These are phyloP conservation scores for Starmerella apis DNA, from an alignment of 805 yeast species.

Conservation along the genomic window DNA sequence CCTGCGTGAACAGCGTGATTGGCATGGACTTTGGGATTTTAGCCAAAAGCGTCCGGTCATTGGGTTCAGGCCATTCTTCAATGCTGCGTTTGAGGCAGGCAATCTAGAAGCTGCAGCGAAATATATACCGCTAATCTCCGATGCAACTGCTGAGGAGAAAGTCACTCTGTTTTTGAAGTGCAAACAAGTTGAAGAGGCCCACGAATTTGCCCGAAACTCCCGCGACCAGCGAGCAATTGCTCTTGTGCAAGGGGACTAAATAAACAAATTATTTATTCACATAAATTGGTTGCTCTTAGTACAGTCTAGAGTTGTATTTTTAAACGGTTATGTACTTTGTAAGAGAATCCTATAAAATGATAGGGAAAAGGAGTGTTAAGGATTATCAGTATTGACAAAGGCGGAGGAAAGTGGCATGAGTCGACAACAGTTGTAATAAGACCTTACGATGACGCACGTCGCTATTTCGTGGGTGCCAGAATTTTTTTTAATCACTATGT, in stretches of 20 bases:
- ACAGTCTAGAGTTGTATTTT: no score
- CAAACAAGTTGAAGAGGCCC: conserved; percentile 36
- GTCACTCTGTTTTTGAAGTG: conserved; percentile 36
- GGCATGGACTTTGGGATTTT: conserved; percentile 47
- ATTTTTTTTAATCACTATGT: no score
- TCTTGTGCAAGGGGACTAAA: background rate
- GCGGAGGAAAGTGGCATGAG: no score
- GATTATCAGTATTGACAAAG: no score
- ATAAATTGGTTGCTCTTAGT: no score
- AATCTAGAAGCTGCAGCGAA: conserved; percentile 49
- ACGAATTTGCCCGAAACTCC: conserved; percentile 28
- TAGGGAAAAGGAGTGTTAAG: no score
- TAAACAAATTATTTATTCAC: no score
- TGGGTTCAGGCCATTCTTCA: conserved; percentile 56
- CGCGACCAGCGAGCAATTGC: conserved; percentile 21
- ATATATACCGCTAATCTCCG: conserved; percentile 47
- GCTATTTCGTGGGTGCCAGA: no score
- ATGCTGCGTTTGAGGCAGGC: conserved; percentile 43
- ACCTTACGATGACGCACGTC: no score
- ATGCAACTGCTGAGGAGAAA: conserved; percentile 38
- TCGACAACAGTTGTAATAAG: no score
- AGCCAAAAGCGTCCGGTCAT: conserved; percentile 53
- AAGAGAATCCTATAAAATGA: no score
- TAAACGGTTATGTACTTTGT: no score
- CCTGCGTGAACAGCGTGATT: conserved; percentile 40